phyloP scores from a whole-genome alignment of 1,284 basidiomycete genomes.

The Ceratobasidium sp. region DNA sequence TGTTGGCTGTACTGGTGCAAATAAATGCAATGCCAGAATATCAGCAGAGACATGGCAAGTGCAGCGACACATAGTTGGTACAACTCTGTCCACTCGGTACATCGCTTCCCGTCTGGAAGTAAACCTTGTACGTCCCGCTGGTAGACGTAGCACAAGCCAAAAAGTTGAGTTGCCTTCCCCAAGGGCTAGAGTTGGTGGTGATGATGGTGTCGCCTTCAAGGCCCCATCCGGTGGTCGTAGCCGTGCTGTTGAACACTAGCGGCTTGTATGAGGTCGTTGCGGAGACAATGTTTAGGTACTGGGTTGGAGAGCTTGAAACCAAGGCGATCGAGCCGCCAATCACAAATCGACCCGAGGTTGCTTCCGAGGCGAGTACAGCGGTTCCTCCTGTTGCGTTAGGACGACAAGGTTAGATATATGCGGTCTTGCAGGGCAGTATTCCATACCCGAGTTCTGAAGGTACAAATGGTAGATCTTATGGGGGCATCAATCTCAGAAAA shows the following conservation, averaged over 20 bases:
- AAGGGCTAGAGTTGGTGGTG: constrained; percentile 51
- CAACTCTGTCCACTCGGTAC: constrained; percentile 62
- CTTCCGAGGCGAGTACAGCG: constrained; percentile 67
- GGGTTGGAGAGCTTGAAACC: constrained; percentile 59
- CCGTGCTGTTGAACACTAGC: constrained; percentile 62
- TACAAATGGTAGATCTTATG: constrained; percentile 64
- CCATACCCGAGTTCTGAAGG: constrained; percentile 65
- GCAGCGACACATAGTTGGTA: constrained; percentile 62
- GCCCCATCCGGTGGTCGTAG: constrained; percentile 68
- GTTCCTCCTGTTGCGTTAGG: constrained; percentile 58
- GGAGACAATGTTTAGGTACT: constrained; percentile 65
- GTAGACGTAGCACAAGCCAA: constrained; percentile 65
- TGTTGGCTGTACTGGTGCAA: not conserved
- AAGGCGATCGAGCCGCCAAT: constrained; percentile 65
- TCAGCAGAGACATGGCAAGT: constrained; percentile 68
- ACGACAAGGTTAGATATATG: not conserved
- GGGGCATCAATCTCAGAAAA: not conserved
- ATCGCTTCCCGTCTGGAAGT: constrained; percentile 67
- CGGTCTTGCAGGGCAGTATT: constrained; percentile 1
- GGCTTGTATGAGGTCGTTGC: constrained; percentile 65
- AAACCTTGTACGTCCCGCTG: constrained; percentile 62
- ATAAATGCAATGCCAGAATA: not conserved
- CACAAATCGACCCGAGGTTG: constrained; percentile 66
- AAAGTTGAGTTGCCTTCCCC: constrained; percentile 67
- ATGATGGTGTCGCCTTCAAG: constrained; percentile 72